Percentiles rank a stretch among this genome's conserved stretches.
phyloP scores from a whole-genome alignment of 371 early-diverging fungal species.

The Zopfochytrium polystomum region DNA sequence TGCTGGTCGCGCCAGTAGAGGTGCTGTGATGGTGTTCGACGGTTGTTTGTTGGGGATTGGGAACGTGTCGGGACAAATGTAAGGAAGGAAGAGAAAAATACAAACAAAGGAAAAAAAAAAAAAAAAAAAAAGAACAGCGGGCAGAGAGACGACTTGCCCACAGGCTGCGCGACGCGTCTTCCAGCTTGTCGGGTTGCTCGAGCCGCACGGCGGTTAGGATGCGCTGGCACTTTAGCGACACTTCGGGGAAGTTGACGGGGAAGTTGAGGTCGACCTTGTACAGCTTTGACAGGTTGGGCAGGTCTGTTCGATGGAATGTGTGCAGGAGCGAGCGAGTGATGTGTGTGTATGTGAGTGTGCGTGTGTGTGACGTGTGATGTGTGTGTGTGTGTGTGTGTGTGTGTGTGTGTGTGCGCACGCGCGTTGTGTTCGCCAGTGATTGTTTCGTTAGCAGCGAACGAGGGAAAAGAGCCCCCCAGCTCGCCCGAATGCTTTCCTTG shows the following conservation, averaged over 20 bases:
- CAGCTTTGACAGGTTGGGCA: background rate
- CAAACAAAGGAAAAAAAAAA: background rate
- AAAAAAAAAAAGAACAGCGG: background rate
- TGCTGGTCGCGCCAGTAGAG: slow-evolving; percentile 27
- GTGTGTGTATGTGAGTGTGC: no score
- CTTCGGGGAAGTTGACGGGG: slow-evolving; percentile 18
- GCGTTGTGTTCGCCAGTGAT: no score
- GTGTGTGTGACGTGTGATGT: no score
- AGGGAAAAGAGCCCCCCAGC: background rate
- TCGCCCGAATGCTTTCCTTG: slow-evolving; percentile 9
- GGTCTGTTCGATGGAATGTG: no score
- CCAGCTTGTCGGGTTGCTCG: slow-evolving; percentile 12
- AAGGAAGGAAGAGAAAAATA: background rate
- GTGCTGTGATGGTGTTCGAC: slow-evolving; percentile 4
- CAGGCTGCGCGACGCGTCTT: slow-evolving; percentile 13
- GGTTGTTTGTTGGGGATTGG: background rate
- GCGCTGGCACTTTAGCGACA: slow-evolving; percentile 16
- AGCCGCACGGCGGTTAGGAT: slow-evolving; percentile 14
- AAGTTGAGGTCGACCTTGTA: no score
- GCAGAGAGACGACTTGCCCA: slow-evolving; percentile 15
- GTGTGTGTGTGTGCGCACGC: no score
- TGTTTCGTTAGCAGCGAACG: background rate
- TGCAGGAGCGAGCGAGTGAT: no score
- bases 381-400: no score
- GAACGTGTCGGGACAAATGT: background rate